phyloP scores from a whole-genome alignment of 352 stramenopile species.

The Pythium phragmiticola region DNA sequence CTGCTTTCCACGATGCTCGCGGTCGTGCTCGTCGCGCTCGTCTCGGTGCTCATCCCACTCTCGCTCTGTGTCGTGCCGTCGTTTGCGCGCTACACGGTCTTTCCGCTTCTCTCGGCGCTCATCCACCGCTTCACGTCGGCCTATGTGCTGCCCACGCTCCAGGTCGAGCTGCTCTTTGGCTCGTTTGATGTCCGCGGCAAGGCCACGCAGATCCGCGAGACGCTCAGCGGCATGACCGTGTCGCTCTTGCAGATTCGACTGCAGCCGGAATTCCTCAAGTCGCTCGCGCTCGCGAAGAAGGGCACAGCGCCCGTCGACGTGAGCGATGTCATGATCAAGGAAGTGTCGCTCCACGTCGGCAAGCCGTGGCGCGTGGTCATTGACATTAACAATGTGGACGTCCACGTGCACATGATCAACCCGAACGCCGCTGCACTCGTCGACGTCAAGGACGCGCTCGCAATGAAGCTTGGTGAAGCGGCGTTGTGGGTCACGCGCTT shows the following conservation, averaged over 20 bases:
- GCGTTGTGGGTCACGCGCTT: constrained; percentile 25
- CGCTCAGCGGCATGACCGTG: constrained; percentile 25
- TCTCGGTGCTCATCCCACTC: constrained; percentile 31
- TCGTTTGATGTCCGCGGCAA: constrained; percentile 24
- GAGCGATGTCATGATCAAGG: constrained; percentile 22
- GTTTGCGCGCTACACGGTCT: constrained; percentile 31
- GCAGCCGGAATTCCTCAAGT: constrained; percentile 28
- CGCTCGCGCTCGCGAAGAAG: constrained; percentile 29
- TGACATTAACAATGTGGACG: constrained; percentile 29
- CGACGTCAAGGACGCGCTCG: constrained; percentile 26
- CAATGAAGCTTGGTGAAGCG: constrained; percentile 27
- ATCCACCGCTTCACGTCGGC: constrained; percentile 29
- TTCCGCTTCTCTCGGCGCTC: constrained; percentile 29
- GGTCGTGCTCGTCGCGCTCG: constrained; percentile 22
- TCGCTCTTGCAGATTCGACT: constrained; percentile 26
- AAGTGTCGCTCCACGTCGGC: constrained; percentile 26
- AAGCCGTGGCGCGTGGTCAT: constrained; percentile 29
- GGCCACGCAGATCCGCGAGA: constrained; percentile 25
- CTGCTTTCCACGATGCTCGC: constrained; percentile 22
- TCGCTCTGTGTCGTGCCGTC: constrained; percentile 32
- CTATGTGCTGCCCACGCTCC: constrained; percentile 30
- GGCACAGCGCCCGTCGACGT: constrained; percentile 20
- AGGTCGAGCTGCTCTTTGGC: constrained; percentile 28
- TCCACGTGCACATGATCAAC: constrained; percentile 20
- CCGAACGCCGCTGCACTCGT: constrained; percentile 19